Base-by-base conservation (phyloP, 2,329 filamentous ascomycete species). In the Knufia fluminis region DNA sequence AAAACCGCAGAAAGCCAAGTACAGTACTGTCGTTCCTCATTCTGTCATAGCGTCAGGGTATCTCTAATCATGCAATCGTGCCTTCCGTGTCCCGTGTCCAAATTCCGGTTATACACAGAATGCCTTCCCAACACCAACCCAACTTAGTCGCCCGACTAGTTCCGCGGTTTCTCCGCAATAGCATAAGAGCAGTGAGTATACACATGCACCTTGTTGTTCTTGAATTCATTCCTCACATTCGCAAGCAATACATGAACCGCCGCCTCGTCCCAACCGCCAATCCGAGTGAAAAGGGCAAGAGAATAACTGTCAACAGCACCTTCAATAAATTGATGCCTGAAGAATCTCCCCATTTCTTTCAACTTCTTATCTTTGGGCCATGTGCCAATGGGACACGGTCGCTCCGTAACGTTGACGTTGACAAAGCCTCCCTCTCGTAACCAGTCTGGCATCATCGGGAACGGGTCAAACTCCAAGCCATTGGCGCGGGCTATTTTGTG, bases 361-460 rank as follows among this genome's bases (percentile, higher is more conserved):
- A 62, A 36, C 36, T 55, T 56, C n/a, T 52, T 53, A 36, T 64
- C 57, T 44, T 61, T 62, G 4, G 61, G 57, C 61, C 61, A 64
- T 57, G 55, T 8, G 54, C 57, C 26, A 59, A 49, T 2, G 57
- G 59, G 17, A 59, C 48, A 53, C 61, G 61, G 50, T 56, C 55
- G 6, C 57, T 52, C 9, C 56, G 46, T 35, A 60, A 50, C 14
- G 50, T 8, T 36, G 22, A 62, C 50, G 24, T 62, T 53, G 23
- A 47, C 49, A 48, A 63, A 63, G 1, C 61, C 61, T 9, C 57
- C 60, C 6, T 58, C 54, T 32, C 24, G 19, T 12, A 47, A 32
- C 17, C 12, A 28, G 14, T 43, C 48, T 19, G 42, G 22, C 22
- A 17, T 28, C 24, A 32, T 8, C 3, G 24, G 24, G 26, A 32